These are phyloP conservation scores for Elsinoe arachidis DNA, from an alignment of 2,329 filamentous ascomycete genomes.

Conservation along the genomic window DNA sequence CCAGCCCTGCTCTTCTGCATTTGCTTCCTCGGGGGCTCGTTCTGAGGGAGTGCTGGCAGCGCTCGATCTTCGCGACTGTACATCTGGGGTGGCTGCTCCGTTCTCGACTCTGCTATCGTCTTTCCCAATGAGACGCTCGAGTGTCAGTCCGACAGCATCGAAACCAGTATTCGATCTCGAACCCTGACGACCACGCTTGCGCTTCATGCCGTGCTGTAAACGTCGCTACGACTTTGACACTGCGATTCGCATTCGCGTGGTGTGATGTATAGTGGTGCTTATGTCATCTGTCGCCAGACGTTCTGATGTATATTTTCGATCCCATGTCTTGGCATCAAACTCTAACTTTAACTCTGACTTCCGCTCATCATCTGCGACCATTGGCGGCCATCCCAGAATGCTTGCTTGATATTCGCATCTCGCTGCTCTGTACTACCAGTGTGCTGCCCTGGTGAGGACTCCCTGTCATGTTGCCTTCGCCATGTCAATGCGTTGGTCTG, in stretches of 20 bases:
- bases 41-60: background rate
- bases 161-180: background rate
- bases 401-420: too few species aligned
- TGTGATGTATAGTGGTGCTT: too few species aligned
- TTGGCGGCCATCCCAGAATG: too few species aligned
- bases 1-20: conserved; percentile 22
- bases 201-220: background rate
- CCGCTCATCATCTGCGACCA: too few species aligned
- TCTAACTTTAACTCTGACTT: background rate
- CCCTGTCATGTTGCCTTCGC: too few species aligned
- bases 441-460: too few species aligned
- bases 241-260: too few species aligned
- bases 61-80: background rate
- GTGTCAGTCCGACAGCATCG: background rate
- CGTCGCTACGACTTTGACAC: too few species aligned
- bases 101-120: background rate
- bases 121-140: background rate
- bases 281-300: too few species aligned
- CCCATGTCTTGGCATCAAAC: background rate
- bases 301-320: too few species aligned
- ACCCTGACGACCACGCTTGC: background rate
- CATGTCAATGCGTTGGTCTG: too few species aligned
- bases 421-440: too few species aligned
- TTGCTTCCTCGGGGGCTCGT: background rate
- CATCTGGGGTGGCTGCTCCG: background rate